These are phyloP conservation scores for Cornus florida DNA, from an alignment of 148 eudicot species.

Conservation along the genomic window DNA sequence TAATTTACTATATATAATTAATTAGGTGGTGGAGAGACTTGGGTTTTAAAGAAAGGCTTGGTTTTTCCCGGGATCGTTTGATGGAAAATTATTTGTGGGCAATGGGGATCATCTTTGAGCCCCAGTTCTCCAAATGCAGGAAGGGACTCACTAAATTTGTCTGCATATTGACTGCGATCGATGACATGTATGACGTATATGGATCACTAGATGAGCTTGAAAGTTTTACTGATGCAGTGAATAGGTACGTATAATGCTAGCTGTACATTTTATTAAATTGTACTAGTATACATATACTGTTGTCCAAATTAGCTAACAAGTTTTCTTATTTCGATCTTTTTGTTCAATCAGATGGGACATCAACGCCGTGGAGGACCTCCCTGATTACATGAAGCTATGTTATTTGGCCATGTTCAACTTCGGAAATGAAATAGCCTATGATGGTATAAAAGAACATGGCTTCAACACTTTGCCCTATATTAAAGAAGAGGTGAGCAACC, in stretches of 20 bases:
- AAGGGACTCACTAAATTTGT: slow-evolving; percentile 9
- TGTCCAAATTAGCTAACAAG: too few species aligned
- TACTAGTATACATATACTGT: not conserved
- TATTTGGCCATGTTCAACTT: slow-evolving; percentile 16
- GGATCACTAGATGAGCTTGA: slow-evolving; percentile 18
- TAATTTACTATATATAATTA: not conserved
- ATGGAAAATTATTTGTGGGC: slow-evolving; percentile 22
- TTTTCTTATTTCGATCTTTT: not conserved
- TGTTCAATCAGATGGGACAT: slow-evolving; percentile 1
- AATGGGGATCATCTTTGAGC: slow-evolving; percentile 7
- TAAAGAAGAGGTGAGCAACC: slow-evolving; percentile 11
- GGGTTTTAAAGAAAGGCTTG: slow-evolving; percentile 8
- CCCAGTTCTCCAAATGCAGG: slow-evolving; percentile 15
- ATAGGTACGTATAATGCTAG: not conserved
- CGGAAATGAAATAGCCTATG: slow-evolving; percentile 18
- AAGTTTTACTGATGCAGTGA: slow-evolving; percentile 15
- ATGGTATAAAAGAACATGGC: slow-evolving; percentile 9
- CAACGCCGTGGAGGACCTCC: slow-evolving; percentile 7
- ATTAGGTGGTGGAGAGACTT: slow-evolving; percentile 17
- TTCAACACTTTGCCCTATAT: not conserved
- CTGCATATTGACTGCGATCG: slow-evolving; percentile 12
- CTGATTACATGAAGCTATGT: slow-evolving; percentile 20
- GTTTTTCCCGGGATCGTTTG: slow-evolving; percentile 15
- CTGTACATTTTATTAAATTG: too few species aligned
- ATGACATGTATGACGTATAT: slow-evolving; percentile 16